Evolutionary conservation across 1,139 yeast genomes (phyloP).

Genomic region (Zygosaccharomyces pseudobailii): DNA sequence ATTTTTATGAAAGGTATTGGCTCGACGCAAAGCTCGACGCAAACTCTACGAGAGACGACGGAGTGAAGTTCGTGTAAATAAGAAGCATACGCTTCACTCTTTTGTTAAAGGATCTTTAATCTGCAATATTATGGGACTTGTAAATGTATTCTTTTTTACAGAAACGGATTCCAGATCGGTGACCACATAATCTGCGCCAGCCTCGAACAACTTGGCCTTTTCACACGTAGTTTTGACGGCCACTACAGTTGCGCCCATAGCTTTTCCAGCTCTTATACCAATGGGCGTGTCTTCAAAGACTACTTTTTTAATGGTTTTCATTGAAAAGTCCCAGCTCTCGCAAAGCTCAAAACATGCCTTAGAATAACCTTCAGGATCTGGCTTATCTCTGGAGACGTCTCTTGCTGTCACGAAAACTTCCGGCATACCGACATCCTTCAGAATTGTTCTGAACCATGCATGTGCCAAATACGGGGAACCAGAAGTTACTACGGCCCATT

Average conservation of each 20-base stretch:
- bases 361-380: conserved; percentile 71
- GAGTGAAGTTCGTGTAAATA: not conserved
- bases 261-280: conserved; percentile 72
- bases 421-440: conserved; percentile 48
- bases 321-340: conserved; percentile 45
- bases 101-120: conserved; percentile 17
- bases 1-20: conserved; percentile 37
- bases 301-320: conserved; percentile 40
- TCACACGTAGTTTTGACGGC: conserved; percentile 72
- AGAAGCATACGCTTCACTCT: not conserved
- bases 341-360: conserved; percentile 43
- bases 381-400: conserved; percentile 66
- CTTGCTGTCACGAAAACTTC: conserved; percentile 71
- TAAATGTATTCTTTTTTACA: conserved; percentile 27
- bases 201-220: conserved; percentile 53
- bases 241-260: conserved; percentile 68
- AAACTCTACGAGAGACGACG: not conserved
- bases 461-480: conserved; percentile 66
- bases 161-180: conserved; percentile 50
- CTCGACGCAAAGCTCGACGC: conserved; percentile 3
- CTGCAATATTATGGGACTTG: conserved; percentile 21
- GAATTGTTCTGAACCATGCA: conserved; percentile 50
- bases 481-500: conserved; percentile 77
- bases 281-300: conserved; percentile 86
- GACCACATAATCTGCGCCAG: conserved; percentile 75